Percentiles rank a stretch among this genome's conserved stretches.
phyloP scores from a whole-genome alignment of 169 alveolate species.

The Cryptosporidium muris region DNA sequence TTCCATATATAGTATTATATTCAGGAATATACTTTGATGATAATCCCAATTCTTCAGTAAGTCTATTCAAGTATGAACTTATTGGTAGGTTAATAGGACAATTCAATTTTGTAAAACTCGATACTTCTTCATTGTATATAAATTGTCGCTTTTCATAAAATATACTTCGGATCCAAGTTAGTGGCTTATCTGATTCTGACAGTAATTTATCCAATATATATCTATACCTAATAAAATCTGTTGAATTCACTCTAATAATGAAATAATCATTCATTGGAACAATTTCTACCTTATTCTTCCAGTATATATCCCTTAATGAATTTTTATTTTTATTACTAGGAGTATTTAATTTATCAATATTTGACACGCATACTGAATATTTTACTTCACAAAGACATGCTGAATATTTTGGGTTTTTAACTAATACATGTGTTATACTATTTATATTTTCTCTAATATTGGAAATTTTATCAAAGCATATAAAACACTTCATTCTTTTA shows the following conservation, averaged over 20 bases:
- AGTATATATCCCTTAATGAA: no score
- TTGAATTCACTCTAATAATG: constrained; percentile 23
- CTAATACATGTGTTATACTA: constrained; percentile 20
- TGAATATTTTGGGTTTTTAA: constrained; percentile 10
- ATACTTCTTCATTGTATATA: constrained; percentile 2
- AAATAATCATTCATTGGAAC: neutral
- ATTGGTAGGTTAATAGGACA: constrained; percentile 32
- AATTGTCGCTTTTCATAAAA: constrained; percentile 16
- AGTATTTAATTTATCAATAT: constrained; percentile 1
- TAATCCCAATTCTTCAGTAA: constrained; percentile 18
- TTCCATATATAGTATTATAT: constrained; percentile 81
- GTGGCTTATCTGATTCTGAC: neutral
- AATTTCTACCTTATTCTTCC: neutral
- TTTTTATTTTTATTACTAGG: neutral
- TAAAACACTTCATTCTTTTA: constrained; percentile 10
- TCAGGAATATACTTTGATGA: neutral
- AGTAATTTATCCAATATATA: constrained; percentile 7
- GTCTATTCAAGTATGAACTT: constrained; percentile 14
- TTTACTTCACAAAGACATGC: constrained; percentile 21
- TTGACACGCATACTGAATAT: constrained; percentile 33
- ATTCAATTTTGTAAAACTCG: constrained; percentile 10
- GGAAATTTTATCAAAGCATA: constrained; percentile 9
- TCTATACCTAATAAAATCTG: constrained; percentile 6
- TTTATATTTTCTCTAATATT: neutral
- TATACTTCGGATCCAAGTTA: constrained; percentile 5